Conservation (phyloP, 768 basidiomycete genomes). For the Hirschioporus abietinus region DNA sequence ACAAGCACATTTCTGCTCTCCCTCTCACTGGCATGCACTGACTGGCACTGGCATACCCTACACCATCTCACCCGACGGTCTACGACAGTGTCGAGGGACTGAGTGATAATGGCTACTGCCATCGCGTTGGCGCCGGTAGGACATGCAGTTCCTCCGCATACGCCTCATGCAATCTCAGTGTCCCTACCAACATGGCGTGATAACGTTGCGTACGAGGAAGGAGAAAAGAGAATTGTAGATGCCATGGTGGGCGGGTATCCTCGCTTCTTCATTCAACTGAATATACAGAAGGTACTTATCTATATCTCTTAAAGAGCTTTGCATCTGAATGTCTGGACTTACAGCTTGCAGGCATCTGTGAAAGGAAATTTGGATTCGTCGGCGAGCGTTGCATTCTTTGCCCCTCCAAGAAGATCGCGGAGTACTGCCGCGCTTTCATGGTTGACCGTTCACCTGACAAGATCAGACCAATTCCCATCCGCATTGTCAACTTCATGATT, state of each 20-base stretch:
- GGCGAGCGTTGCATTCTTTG: constrained; percentile 78
- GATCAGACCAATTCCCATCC: constrained; percentile 40
- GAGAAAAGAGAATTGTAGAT: constrained; percentile 71
- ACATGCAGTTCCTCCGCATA: constrained; percentile 55
- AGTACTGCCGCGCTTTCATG: constrained; percentile 72
- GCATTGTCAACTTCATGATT: constrained; percentile 68
- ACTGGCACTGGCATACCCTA: neutral
- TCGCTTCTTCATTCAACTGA: constrained; percentile 87
- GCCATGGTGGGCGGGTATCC: constrained; percentile 90
- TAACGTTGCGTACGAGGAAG: constrained; percentile 89
- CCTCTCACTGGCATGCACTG: no score
- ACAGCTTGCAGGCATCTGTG: constrained; percentile 75
- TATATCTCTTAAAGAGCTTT: constrained; percentile 1
- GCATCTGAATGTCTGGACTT: constrained; percentile 5
- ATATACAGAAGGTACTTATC: constrained; percentile 69
- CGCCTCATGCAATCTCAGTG: constrained; percentile 90
- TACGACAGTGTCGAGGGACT: neutral
- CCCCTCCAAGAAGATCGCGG: constrained; percentile 66
- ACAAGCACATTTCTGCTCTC: neutral
- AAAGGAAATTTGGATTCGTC: constrained; percentile 66
- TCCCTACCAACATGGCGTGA: constrained; percentile 91
- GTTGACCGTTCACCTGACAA: constrained; percentile 39
- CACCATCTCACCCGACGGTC: neutral
- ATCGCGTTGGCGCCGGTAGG: constrained; percentile 29
- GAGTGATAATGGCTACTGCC: neutral